Percentiles rank a stretch among this genome's conserved stretches.
These are phyloP conservation scores for Narthecium ossifragum DNA, from an alignment of 106 monocot species.

Conservation along the genomic window DNA sequence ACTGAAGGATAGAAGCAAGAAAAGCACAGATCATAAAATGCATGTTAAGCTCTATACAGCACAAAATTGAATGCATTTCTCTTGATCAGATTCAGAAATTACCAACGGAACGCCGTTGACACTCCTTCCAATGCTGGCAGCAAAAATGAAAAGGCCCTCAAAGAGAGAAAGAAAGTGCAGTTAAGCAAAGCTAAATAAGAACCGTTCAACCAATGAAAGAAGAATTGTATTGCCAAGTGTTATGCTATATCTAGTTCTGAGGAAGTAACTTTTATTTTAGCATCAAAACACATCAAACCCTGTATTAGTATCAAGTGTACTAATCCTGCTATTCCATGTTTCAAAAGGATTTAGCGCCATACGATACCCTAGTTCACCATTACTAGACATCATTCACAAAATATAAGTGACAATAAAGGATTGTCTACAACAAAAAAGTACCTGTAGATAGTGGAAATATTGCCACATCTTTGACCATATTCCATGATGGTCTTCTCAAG, in stretches of 20 bases:
- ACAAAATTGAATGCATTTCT: background rate
- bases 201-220: background rate
- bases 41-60: background rate
- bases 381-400: background rate
- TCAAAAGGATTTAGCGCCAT: too few relatives aligned
- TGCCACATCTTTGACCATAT: slow-evolving; percentile 58
- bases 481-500: slow-evolving; percentile 55
- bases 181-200: slow-evolving; percentile 5
- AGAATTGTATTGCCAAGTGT: background rate
- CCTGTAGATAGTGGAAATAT: slow-evolving; percentile 81
- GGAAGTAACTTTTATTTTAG: background rate
- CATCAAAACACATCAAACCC: background rate
- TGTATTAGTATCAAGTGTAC: background rate
- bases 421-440: slow-evolving; percentile 16
- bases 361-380: too few relatives aligned
- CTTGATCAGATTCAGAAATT: background rate
- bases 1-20: slow-evolving; percentile 26
- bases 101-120: slow-evolving; percentile 61
- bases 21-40: background rate
- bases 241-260: background rate
- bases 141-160: slow-evolving; percentile 26
- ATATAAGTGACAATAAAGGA: background rate
- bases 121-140: slow-evolving; percentile 63
- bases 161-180: slow-evolving; percentile 26
- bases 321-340: too few relatives aligned